A percentile compares a stretch with the other conserved stretches of the same genome.
Conservation (phyloP, 306 rosid genomes). For the Pyrus pyrifolia region DNA sequence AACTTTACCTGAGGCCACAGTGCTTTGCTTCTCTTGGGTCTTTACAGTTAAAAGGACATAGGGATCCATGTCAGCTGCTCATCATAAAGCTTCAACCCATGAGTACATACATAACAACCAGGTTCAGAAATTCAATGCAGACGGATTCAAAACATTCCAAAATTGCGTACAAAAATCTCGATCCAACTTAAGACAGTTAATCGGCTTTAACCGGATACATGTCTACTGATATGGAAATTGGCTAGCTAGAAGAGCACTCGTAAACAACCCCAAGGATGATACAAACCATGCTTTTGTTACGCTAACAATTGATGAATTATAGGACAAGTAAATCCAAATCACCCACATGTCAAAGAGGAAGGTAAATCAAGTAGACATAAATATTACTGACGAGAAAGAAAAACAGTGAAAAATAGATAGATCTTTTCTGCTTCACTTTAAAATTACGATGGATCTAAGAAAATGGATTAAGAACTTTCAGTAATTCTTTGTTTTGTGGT, state of each 20-base stretch:
- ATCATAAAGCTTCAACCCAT: neutral
- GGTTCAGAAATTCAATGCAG: neutral
- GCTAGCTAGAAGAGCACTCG: too few species aligned
- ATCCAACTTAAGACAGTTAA: neutral
- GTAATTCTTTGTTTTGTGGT: neutral
- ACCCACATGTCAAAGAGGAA: neutral
- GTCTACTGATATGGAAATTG: too few species aligned
- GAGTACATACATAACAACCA: neutral
- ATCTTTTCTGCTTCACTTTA: neutral
- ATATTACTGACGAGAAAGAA: neutral
- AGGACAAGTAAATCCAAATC: neutral
- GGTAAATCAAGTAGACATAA: neutral
- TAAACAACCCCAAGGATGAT: neutral
- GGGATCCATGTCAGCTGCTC: constrained; percentile 67
- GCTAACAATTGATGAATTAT: too few species aligned
- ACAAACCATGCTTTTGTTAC: too few species aligned
- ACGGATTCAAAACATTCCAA: neutral
- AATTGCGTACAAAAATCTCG: neutral
- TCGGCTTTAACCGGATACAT: neutral
- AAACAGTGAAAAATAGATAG: neutral
- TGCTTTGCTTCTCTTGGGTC: constrained; percentile 70
- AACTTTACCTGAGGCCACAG: constrained; percentile 49
- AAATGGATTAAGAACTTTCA: neutral
- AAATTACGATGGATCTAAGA: neutral
- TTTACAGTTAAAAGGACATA: constrained; percentile 58